phyloP scores from a whole-genome alignment of 2,329 filamentous ascomycete genomes.

The Xylaria sp. region DNA sequence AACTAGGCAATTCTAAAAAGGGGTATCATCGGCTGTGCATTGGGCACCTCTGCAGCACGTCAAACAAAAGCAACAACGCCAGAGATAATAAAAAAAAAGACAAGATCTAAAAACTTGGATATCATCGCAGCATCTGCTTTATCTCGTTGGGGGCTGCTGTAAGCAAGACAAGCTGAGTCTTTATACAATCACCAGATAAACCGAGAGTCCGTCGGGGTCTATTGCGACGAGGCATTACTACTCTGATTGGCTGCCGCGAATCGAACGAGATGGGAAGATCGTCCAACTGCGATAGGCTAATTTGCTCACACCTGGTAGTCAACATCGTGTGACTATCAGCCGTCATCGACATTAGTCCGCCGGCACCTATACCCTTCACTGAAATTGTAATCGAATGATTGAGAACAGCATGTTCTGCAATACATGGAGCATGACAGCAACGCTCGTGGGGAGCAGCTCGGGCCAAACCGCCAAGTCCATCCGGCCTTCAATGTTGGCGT shows the following conservation, averaged over 20 bases:
- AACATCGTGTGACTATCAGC: slow-evolving; percentile 19
- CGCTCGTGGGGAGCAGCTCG: slow-evolving; percentile 72
- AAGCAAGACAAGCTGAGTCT: slow-evolving; percentile 6
- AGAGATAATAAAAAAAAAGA: slow-evolving; percentile 25
- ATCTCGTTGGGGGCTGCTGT: slow-evolving; percentile 4
- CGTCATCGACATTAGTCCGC: slow-evolving; percentile 13
- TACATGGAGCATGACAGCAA: slow-evolving; percentile 73
- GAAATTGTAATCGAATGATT: slow-evolving; percentile 72
- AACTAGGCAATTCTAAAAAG: slow-evolving; percentile 43
- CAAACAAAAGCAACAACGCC: slow-evolving; percentile 26
- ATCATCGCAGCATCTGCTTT: slow-evolving; percentile 4
- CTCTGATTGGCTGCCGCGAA: slow-evolving; percentile 20
- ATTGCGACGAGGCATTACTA: background rate
- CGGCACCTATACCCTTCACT: slow-evolving; percentile 35
- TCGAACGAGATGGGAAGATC: slow-evolving; percentile 29
- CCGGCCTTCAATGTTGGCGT: slow-evolving; percentile 72
- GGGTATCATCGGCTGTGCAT: slow-evolving; percentile 49
- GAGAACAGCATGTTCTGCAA: slow-evolving; percentile 78
- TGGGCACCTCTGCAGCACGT: slow-evolving; percentile 45
- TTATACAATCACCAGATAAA: slow-evolving; percentile 8
- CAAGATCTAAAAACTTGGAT: slow-evolving; percentile 29
- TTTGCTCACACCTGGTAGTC: slow-evolving; percentile 11
- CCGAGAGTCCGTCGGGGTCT: background rate
- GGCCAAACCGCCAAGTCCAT: slow-evolving; percentile 73
- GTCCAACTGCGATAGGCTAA: slow-evolving; percentile 17